Evolutionary conservation across 1,284 basidiomycete species (phyloP).

Genomic region (Phlebopus sp.): DNA sequence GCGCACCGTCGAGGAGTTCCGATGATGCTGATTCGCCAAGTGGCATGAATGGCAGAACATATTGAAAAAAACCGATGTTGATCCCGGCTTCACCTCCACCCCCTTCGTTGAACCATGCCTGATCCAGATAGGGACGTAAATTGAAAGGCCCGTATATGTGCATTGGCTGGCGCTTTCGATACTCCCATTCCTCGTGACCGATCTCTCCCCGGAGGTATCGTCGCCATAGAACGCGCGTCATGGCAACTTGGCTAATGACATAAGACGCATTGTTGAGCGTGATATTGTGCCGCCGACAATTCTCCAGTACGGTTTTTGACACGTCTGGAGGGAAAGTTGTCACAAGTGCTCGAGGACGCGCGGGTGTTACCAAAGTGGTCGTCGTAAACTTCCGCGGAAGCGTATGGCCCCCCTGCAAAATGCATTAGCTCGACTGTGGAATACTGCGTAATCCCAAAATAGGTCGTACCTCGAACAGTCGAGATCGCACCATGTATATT

Average conservation of each 20-base stretch:
- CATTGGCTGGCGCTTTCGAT: constrained; percentile 49
- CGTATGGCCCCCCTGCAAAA: constrained; percentile 50
- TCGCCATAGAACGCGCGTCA: constrained; percentile 48
- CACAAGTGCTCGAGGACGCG: constrained; percentile 30
- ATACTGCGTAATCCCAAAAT: background rate
- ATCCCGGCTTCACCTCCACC: constrained; percentile 44
- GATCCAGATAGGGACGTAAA: constrained; percentile 47
- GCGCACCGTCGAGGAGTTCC: constrained; percentile 35
- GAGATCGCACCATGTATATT: constrained; percentile 34
- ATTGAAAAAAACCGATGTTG: constrained; percentile 46
- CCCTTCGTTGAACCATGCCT: constrained; percentile 43
- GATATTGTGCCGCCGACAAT: constrained; percentile 40
- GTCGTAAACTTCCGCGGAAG: constrained; percentile 42
- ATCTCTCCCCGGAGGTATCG: constrained; percentile 47
- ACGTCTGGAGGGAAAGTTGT: constrained; percentile 27
- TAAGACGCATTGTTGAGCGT: constrained; percentile 52
- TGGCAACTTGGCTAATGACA: constrained; percentile 48
- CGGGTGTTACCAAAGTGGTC: constrained; percentile 37
- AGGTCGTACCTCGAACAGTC: constrained; percentile 32
- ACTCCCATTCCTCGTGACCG: constrained; percentile 48
- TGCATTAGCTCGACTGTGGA: background rate
- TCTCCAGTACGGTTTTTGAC: constrained; percentile 28
- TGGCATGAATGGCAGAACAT: constrained; percentile 49
- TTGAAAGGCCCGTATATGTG: constrained; percentile 48
- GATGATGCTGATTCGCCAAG: constrained; percentile 30